These are phyloP conservation scores for Backusella liffmaniae DNA, from an alignment of 192 early-diverging fungal genomes.

Conservation along the genomic window DNA sequence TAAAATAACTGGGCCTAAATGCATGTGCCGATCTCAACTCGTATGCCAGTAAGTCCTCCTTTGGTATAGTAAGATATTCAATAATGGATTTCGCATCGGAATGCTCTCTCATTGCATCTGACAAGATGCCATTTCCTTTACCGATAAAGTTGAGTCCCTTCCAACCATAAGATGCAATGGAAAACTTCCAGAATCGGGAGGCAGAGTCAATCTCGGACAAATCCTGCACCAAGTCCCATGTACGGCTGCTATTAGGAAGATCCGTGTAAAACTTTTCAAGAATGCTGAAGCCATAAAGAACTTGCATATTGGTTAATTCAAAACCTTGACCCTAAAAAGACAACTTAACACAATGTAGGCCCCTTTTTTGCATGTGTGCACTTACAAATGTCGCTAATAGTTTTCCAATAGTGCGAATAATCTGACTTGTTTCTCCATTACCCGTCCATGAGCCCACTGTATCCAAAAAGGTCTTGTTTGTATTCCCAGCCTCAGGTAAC, in stretches of 20 bases:
- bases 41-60: slow-evolving; percentile 65
- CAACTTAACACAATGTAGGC: background rate
- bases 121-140: slow-evolving; percentile 61
- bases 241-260: slow-evolving; percentile 33
- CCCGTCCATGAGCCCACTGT: slow-evolving; percentile 24
- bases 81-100: slow-evolving; percentile 65
- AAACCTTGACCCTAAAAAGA: slow-evolving; percentile 61
- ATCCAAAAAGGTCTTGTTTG: slow-evolving; percentile 12
- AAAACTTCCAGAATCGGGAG: slow-evolving; percentile 43
- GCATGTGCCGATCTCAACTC: slow-evolving; percentile 64
- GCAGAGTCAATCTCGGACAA: slow-evolving; percentile 32
- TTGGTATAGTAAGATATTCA: slow-evolving; percentile 59
- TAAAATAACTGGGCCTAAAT: slow-evolving; percentile 70
- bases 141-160: slow-evolving; percentile 72
- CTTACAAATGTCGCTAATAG: slow-evolving; percentile 34
- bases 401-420: slow-evolving; percentile 28
- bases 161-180: slow-evolving; percentile 59
- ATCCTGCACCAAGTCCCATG: slow-evolving; percentile 37
- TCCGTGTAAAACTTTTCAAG: slow-evolving; percentile 63
- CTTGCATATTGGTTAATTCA: slow-evolving; percentile 63
- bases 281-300: slow-evolving; percentile 61
- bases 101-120: slow-evolving; percentile 62
- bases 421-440: slow-evolving; percentile 24
- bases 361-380: background rate
- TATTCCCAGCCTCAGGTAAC: background rate